These are phyloP conservation scores for Coniosporium tulheliwenetii DNA, from an alignment of 2,329 filamentous ascomycete genomes.

Conservation along the genomic window DNA sequence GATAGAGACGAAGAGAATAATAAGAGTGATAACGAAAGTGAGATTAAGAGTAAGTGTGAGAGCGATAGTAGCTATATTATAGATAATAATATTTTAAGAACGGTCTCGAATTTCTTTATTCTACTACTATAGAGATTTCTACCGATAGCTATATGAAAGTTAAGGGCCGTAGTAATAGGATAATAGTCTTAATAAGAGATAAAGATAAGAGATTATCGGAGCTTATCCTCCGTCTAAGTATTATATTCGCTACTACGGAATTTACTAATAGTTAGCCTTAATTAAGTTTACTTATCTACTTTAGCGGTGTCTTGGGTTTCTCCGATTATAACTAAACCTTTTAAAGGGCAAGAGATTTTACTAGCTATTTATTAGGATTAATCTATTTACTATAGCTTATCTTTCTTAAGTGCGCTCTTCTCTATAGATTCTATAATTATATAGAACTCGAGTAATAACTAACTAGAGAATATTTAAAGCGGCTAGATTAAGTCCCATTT, in stretches of 20 bases:
- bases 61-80: neutral
- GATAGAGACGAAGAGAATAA: neutral
- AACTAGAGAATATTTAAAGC: neutral
- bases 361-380: neutral
- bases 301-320: slow-evolving; percentile 26
- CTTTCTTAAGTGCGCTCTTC: neutral
- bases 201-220: neutral
- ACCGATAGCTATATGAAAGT: neutral
- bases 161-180: neutral
- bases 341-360: neutral
- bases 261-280: slow-evolving; percentile 10
- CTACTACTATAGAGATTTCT: neutral
- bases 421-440: neutral
- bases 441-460: neutral
- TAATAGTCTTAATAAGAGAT: neutral
- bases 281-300: slow-evolving; percentile 12
- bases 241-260: slow-evolving; percentile 11
- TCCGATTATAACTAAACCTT: neutral
- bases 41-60: neutral
- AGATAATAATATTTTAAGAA: neutral
- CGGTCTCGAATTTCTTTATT: neutral
- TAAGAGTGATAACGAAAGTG: neutral
- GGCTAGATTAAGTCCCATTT: neutral
- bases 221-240: slow-evolving; percentile 3
- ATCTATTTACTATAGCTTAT: neutral